Evolutionary conservation across 208 protist species (phyloP).

Genomic region (Trypanosoma grayi): DNA sequence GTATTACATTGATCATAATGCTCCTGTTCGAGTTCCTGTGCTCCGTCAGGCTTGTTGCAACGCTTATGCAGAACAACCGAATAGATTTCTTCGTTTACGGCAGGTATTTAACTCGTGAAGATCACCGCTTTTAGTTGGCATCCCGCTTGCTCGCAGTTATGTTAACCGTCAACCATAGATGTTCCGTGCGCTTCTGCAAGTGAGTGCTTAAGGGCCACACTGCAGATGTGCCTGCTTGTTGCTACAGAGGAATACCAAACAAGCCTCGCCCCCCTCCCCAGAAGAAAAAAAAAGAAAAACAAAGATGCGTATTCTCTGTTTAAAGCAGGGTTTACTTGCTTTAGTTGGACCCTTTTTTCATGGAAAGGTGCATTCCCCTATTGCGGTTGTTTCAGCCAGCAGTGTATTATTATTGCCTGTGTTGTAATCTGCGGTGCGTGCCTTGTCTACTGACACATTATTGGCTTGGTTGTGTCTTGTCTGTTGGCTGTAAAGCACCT

Average conservation of each 20-base stretch:
- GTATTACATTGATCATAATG: slow-evolving; percentile 58
- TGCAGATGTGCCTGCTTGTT: too few relatives aligned
- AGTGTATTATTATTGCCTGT: slow-evolving; percentile 1
- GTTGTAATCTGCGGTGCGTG: neutral
- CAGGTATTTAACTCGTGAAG: slow-evolving; percentile 4
- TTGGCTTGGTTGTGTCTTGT: too few relatives aligned
- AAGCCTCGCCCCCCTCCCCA: too few relatives aligned
- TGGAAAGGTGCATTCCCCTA: neutral
- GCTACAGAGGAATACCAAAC: too few relatives aligned
- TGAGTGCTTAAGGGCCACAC: too few relatives aligned
- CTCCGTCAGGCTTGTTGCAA: slow-evolving; percentile 28
- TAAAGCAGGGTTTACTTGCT: too few relatives aligned
- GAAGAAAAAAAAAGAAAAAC: too few relatives aligned
- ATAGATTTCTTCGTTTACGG: slow-evolving; percentile 70
- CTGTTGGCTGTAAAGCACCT: too few relatives aligned
- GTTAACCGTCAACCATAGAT: neutral
- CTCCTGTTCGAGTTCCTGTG: slow-evolving; percentile 40
- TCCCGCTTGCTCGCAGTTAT: neutral
- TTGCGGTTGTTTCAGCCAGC: neutral
- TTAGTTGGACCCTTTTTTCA: neutral
- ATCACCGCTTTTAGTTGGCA: neutral
- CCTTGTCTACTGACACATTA: too few relatives aligned
- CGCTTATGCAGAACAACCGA: slow-evolving; percentile 54
- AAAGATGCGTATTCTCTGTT: too few relatives aligned
- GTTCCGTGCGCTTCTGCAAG: neutral